phyloP scores from a whole-genome alignment of 345 rosid species.

The Isatis tinctoria region DNA sequence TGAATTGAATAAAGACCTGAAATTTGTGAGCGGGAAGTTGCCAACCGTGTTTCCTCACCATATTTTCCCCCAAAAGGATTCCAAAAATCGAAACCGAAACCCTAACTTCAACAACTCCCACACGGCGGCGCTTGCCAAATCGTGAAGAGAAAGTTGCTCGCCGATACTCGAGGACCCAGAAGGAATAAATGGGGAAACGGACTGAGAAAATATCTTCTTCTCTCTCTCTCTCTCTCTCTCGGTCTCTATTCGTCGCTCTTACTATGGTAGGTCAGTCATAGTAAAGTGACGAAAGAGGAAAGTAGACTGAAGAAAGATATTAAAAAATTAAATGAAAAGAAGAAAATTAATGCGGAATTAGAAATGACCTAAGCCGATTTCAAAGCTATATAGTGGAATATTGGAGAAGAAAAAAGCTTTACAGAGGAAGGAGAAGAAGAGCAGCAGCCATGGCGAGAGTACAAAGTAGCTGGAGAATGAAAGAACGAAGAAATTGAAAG shows the following conservation, averaged over 20 bases:
- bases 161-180: no score
- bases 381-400: neutral
- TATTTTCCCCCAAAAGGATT: constrained; percentile 21
- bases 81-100: constrained; percentile 31
- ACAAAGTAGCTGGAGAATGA: constrained; percentile 18
- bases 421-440: neutral
- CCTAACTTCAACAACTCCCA: constrained; percentile 20
- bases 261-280: constrained; percentile 32
- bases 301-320: constrained; percentile 3
- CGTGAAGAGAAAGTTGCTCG: neutral
- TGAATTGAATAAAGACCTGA: constrained; percentile 45
- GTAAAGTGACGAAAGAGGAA: constrained; percentile 31
- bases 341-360: neutral
- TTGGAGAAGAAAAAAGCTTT: neutral
- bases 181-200: neutral
- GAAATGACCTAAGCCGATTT: neutral
- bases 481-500: neutral
- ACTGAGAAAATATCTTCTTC: constrained; percentile 5
- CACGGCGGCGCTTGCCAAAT: neutral
- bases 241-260: neutral
- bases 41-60: constrained; percentile 99
- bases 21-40: constrained; percentile 94
- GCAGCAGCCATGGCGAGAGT: constrained; percentile 18
- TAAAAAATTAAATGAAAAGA: neutral
- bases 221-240: neutral